Evolutionary conservation across 495 filamentous ascomycete genomes (phyloP).

Genomic region (Thozetella sp.): DNA sequence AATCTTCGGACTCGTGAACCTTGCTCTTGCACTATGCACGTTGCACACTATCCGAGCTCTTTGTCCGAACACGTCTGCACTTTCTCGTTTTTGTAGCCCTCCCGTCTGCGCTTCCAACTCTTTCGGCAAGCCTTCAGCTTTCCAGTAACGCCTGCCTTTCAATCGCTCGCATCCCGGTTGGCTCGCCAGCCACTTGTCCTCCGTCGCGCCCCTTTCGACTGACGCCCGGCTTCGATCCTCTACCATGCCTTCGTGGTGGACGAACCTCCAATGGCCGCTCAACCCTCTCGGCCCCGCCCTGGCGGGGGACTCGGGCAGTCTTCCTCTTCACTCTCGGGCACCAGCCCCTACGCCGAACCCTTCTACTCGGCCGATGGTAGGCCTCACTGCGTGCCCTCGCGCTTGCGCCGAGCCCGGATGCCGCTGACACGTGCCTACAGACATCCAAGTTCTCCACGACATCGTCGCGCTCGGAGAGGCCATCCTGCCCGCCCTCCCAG

Average conservation of each 20-base stretch:
- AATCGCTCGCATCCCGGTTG: background rate
- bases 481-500: constrained; percentile 52
- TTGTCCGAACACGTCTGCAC: background rate
- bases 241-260: constrained; percentile 35
- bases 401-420: background rate
- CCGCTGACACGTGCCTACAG: constrained; percentile 45
- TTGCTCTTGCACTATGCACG: constrained; percentile 2
- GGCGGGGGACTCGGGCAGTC: constrained; percentile 46
- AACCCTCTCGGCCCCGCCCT: constrained; percentile 27
- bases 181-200: background rate
- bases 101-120: background rate
- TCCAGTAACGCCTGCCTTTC: background rate
- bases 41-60: background rate
- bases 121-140: background rate
- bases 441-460: constrained; percentile 76
- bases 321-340: constrained; percentile 21
- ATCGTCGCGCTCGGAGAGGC: constrained; percentile 73
- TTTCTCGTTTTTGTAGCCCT: background rate
- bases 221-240: background rate
- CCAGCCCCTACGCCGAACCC: constrained; percentile 13
- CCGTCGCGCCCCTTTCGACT: background rate
- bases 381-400: constrained; percentile 15
- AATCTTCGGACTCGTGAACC: background rate
- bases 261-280: constrained; percentile 29
- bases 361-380: constrained; percentile 68